Conservation (phyloP, 2,329 filamentous ascomycete genomes). For the Corynespora cassiicola region DNA sequence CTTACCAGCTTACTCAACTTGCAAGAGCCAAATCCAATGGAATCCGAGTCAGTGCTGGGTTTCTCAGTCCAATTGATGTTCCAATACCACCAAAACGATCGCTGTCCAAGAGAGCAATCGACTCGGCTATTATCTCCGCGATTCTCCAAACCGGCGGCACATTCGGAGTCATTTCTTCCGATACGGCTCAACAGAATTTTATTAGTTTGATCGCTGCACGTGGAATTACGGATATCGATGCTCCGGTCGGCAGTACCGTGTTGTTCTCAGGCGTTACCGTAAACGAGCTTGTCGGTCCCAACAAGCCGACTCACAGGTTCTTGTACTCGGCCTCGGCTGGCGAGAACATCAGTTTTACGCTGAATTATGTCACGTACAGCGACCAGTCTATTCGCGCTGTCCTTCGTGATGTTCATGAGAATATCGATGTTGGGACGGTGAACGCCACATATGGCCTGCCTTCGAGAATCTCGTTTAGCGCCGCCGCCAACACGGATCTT, state of each 20-base stretch:
- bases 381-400: neutral
- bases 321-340: conserved; percentile 1
- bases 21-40: too few relatives aligned
- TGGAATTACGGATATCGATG: conserved; percentile 2
- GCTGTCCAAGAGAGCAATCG: too few relatives aligned
- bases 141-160: too few relatives aligned
- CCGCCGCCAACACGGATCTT: neutral
- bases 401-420: neutral
- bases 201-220: too few relatives aligned
- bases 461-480: neutral
- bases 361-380: neutral
- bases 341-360: conserved; percentile 1
- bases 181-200: too few relatives aligned
- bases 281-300: neutral
- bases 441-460: neutral
- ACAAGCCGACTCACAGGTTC: conserved; percentile 1
- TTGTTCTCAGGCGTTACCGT: conserved; percentile 1
- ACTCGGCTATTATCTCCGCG: too few relatives aligned
- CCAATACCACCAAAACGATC: too few relatives aligned
- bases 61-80: too few relatives aligned
- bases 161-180: too few relatives aligned
- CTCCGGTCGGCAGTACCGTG: neutral
- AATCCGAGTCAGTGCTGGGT: too few relatives aligned
- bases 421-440: neutral
- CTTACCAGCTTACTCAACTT: too few relatives aligned